Percentiles rank a stretch among this genome's conserved stretches.
These are phyloP conservation scores for Hanseniaspora taiwanica DNA, from an alignment of 805 yeast species.

Conservation along the genomic window DNA sequence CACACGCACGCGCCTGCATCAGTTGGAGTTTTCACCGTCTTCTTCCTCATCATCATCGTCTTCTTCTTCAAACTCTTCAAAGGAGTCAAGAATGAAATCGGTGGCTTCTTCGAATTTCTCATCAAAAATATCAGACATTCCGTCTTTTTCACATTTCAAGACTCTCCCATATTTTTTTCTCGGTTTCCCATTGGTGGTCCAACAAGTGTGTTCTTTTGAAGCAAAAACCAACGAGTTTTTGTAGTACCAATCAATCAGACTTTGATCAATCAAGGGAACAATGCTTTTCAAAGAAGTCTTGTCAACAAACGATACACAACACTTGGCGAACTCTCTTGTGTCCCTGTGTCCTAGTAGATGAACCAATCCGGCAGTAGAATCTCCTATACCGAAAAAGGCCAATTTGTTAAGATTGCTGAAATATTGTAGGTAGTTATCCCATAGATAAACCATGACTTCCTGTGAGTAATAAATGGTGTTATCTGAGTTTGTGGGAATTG, in stretches of 20 bases:
- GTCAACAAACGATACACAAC: conserved; percentile 58
- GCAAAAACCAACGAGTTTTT: conserved; percentile 76
- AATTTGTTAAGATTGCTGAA: conserved; percentile 53
- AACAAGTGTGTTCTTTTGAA: conserved; percentile 58
- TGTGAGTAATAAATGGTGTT: conserved; percentile 58
- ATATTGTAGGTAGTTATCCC: conserved; percentile 84
- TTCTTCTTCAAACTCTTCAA: conserved; percentile 50
- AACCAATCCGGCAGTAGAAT: conserved; percentile 74
- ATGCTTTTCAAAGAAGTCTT: conserved; percentile 60
- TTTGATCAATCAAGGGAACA: conserved; percentile 80
- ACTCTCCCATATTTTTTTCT: conserved; percentile 89
- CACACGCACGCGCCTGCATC: no score
- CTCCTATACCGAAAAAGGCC: conserved; percentile 80
- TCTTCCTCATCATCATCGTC: conserved; percentile 1
- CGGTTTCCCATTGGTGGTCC: conserved; percentile 60
- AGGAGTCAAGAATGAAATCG: conserved; percentile 68
- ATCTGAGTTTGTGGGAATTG: conserved; percentile 54
- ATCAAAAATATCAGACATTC: conserved; percentile 60
- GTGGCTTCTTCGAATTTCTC: conserved; percentile 78
- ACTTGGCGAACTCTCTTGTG: conserved; percentile 48
- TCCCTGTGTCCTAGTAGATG: conserved; percentile 79
- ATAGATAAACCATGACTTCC: conserved; percentile 62
- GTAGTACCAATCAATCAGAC: conserved; percentile 83
- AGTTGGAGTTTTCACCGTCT: not conserved
- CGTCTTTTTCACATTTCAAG: conserved; percentile 55